Base-by-base conservation (phyloP, 2,329 filamentous ascomycete species). In the Fusarium camptoceras region DNA sequence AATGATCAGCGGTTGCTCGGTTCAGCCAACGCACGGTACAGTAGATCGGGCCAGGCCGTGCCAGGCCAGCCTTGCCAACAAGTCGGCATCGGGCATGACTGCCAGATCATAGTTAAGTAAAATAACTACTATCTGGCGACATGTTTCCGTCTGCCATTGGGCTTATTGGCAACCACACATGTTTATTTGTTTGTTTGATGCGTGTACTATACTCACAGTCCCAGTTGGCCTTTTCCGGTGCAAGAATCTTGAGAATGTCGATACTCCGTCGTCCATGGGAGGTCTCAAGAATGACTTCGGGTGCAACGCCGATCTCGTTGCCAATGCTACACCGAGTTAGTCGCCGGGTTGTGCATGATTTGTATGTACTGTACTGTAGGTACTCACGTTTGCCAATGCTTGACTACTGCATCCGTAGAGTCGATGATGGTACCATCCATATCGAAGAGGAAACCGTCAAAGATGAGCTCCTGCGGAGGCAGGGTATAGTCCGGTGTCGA, bases 221-320 rank as follows among this genome's bases (percentile, higher is more conserved):
- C 94, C 92, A 95, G 74, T 91, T 98, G 43, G 96, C 96, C 78
- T 94, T 93, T 73, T 92, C 90, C 18, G 94, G 92, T 67, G 93
- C 91, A 62, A 97, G 88, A 28, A 94, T 83, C 78, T 88, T 88
- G 62, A 99, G 85, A 5, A 92, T 89, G 75, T 99, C 96, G 76
- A 98, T 97, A 72, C 90, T 94, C 62, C 96, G 86, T 64, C 95
- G 89, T 66, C 96, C 96, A 81, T 99, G 96, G 8, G 94, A 97
- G 12, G 94, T 97, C 75, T 93, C 87, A 27, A 98, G 87, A 74
- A 99, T 98, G 47, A 91, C 88, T 49, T 91, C 86, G n/a, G 93
- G 92, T 71, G 93, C 89, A 24, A 98, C 91, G 25, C 93, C 93
- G 75, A 98, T 91, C 78, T 97, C 93, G 12, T 87, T 86, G 51